Evolutionary conservation across 2,329 filamentous ascomycete species (phyloP), one percentile per base, ranked within the genome.

Genomic region (Blastomyces parvus): DNA sequence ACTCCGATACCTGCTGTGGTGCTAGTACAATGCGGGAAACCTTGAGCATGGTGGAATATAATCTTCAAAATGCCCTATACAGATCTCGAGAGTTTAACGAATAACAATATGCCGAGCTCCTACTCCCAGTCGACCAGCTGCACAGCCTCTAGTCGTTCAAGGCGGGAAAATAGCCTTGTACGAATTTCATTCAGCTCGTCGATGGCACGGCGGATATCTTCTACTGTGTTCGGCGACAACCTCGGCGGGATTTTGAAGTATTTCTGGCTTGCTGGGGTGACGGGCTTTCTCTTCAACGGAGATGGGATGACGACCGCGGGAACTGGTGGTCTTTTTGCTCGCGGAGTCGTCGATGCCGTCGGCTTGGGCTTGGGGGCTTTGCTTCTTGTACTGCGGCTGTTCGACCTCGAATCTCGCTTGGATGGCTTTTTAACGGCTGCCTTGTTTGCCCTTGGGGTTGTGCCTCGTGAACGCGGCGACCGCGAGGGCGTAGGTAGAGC

Each of bases 131-230:
- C 2, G 19, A 1, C 36, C 6, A 42, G 11, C 6, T 25, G 22
- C n/a, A 58, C 22, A 13, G 22, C 22, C 22, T 58, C 55, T 11
- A 58, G 22, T 19, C 42, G 13, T 17, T 58, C 55, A 58, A 58
- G 33, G 6, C 55, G 55, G 22, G 55, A 22, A 13, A 3, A 25
- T 38, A 58, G n/a, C 22, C 25, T 40, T 17, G 33, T 8, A 17
- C 36, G 55, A 6, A 58, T 6, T 42, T 3, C 13, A 25, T 58
- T 38, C 1, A 58, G n/a, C n/a, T 58, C 55, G 2, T 58, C 14
- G 42, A 58, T 17, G 36, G 55, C 55, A 40, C 25, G 36, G 13
- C 36, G 55, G 33, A 58, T 58, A 58, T 58, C 36, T 42, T 58
- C 55, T 25, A 22, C n/a, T 25, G 19, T 42, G 55, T 58, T 58